Evolutionary conservation across 2,329 filamentous ascomycete species (phyloP).

Genomic region (Scleromitrula shiraiana): DNA sequence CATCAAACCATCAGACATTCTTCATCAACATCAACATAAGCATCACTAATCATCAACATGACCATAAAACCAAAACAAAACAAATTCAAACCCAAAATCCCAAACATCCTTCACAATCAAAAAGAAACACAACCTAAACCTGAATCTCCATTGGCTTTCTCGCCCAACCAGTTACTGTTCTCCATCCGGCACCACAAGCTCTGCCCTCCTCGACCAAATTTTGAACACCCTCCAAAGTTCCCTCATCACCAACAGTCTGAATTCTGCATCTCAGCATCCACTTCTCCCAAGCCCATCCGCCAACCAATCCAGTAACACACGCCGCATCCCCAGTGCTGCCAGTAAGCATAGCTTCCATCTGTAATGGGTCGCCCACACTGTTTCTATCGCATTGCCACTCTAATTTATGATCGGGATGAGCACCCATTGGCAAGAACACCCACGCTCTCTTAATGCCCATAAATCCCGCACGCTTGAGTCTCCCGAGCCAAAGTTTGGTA

Average conservation of each 20-base stretch:
- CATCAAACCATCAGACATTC: not conserved
- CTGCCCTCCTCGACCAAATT: conserved; percentile 57
- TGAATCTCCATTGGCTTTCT: conserved; percentile 47
- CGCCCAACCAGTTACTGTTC: conserved; percentile 55
- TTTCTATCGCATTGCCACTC: conserved; percentile 33
- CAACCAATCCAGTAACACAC: conserved; percentile 71
- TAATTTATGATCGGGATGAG: conserved; percentile 36
- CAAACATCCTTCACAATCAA: not conserved
- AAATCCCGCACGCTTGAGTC: conserved; percentile 70
- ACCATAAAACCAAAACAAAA: not conserved
- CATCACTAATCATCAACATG: not conserved
- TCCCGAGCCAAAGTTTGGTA: conserved; percentile 70
- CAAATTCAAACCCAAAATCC: not conserved
- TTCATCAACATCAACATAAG: not conserved
- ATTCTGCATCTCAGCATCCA: conserved; percentile 86
- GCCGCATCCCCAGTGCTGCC: conserved; percentile 67
- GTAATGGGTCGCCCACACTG: conserved; percentile 36
- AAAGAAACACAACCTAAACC: not conserved
- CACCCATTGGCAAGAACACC: conserved; percentile 80
- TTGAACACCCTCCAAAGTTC: conserved; percentile 52
- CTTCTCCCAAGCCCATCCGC: conserved; percentile 89
- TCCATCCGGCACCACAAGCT: conserved; percentile 48
- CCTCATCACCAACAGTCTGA: conserved; percentile 70
- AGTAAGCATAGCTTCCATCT: conserved; percentile 54
- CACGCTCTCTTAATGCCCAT: conserved; percentile 74